phyloP scores from a whole-genome alignment of 2,329 filamentous ascomycete species.

The Aspergillus pseudoviridinutans region DNA sequence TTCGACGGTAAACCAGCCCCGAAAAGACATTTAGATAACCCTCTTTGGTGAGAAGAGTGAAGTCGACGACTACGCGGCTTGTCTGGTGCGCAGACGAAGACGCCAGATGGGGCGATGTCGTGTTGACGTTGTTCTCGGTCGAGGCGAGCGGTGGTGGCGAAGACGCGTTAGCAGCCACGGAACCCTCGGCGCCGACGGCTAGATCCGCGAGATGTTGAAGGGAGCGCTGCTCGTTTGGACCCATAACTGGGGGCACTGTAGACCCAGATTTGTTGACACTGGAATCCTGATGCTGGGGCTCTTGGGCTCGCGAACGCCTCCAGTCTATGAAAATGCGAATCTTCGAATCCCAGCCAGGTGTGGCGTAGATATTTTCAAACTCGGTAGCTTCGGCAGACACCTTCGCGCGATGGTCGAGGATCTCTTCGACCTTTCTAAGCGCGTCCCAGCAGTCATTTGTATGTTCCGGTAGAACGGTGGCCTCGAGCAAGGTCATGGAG shows the following conservation, averaged over 20 bases:
- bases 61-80: constrained; percentile 35
- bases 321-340: constrained; percentile 39
- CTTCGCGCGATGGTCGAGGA: constrained; percentile 45
- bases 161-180: constrained; percentile 27
- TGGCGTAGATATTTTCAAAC: constrained; percentile 38
- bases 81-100: constrained; percentile 22
- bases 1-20: constrained; percentile 31
- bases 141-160: constrained; percentile 25
- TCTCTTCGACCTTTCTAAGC: constrained; percentile 50
- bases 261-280: constrained; percentile 14
- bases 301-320: constrained; percentile 33
- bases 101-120: constrained; percentile 24
- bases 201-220: constrained; percentile 43
- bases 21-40: constrained; percentile 42
- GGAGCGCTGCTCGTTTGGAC: constrained; percentile 42
- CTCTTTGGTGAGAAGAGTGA: constrained; percentile 39
- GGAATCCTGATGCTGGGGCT: constrained; percentile 28
- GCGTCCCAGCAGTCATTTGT: constrained; percentile 36
- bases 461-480: constrained; percentile 38
- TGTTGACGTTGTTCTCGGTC: constrained; percentile 20
- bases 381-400: constrained; percentile 25
- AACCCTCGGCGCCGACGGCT: constrained; percentile 41
- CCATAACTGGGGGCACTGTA: constrained; percentile 32
- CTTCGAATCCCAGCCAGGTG: constrained; percentile 38
- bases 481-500: constrained; percentile 41